Evolutionary conservation across 2,329 filamentous ascomycete genomes (phyloP).

Genomic region (Scedosporium apiospermum): DNA sequence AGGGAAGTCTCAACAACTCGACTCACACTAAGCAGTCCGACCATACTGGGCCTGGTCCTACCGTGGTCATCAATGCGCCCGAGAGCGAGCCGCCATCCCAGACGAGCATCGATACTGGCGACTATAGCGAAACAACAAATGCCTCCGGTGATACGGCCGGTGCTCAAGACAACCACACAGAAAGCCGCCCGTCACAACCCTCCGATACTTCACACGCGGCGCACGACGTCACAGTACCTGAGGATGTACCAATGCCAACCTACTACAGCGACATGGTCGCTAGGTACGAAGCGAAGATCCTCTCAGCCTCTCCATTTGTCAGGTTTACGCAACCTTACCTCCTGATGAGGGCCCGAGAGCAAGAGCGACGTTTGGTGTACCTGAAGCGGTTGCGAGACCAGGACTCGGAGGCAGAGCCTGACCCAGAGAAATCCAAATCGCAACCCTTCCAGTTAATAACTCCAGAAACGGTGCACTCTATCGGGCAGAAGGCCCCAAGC

Average conservation of each 20-base stretch:
- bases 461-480: constrained; percentile 87
- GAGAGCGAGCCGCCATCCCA: constrained; percentile 28
- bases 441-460: constrained; percentile 84
- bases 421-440: constrained; percentile 52
- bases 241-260: constrained; percentile 76
- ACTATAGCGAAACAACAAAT: not conserved
- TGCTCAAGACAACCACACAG: not conserved
- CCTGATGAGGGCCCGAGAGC: constrained; percentile 81
- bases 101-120: constrained; percentile 11
- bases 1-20: constrained; percentile 1
- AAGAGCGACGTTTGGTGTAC: constrained; percentile 76
- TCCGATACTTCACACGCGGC: not conserved
- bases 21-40: not conserved
- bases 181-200: not conserved
- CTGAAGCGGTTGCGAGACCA: constrained; percentile 77
- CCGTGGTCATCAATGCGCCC: constrained; percentile 25
- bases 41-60: constrained; percentile 16
- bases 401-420: constrained; percentile 46
- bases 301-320: constrained; percentile 94
- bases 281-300: constrained; percentile 83
- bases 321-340: constrained; percentile 92
- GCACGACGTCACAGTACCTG: not conserved
- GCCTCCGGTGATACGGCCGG: not conserved
- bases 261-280: constrained; percentile 94
- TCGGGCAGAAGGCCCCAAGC: constrained; percentile 67